Conservation (phyloP, 2,329 filamentous ascomycete genomes). For the Penicillium decumbens region DNA sequence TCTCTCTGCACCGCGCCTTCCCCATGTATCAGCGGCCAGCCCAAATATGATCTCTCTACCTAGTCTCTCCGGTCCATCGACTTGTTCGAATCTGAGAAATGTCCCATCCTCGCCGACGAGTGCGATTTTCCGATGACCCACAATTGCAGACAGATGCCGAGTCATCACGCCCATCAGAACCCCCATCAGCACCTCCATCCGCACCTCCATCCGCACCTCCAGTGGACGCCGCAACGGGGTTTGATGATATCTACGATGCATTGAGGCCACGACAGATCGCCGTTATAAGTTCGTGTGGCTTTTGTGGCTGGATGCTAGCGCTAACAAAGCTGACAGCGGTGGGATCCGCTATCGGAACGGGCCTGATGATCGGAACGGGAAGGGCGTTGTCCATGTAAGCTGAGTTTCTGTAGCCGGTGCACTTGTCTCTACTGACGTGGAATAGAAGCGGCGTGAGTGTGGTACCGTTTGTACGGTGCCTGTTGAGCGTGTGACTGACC, state of each 20-base stretch:
- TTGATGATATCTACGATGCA: constrained; percentile 20
- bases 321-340: constrained; percentile 23
- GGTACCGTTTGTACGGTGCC: background rate
- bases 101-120: constrained; percentile 3
- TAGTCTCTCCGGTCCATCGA: background rate
- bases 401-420: background rate
- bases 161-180: background rate
- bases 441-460: constrained; percentile 28
- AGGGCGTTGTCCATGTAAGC: constrained; percentile 29
- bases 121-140: constrained; percentile 8
- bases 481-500: background rate
- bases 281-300: constrained; percentile 22
- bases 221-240: constrained; percentile 13
- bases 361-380: constrained; percentile 29
- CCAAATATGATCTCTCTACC: background rate
- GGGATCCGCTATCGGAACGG: constrained; percentile 31
- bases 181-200: background rate
- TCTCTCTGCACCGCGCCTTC: background rate
- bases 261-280: constrained; percentile 20
- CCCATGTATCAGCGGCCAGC: background rate
- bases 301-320: background rate
- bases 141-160: background rate
- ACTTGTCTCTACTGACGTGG: constrained; percentile 2
- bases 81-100: background rate
- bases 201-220: background rate